A percentile compares a stretch with the other conserved stretches of the same genome.
phyloP scores from a whole-genome alignment of 192 early-diverging fungal genomes.

The Linnemannia hyalina region DNA sequence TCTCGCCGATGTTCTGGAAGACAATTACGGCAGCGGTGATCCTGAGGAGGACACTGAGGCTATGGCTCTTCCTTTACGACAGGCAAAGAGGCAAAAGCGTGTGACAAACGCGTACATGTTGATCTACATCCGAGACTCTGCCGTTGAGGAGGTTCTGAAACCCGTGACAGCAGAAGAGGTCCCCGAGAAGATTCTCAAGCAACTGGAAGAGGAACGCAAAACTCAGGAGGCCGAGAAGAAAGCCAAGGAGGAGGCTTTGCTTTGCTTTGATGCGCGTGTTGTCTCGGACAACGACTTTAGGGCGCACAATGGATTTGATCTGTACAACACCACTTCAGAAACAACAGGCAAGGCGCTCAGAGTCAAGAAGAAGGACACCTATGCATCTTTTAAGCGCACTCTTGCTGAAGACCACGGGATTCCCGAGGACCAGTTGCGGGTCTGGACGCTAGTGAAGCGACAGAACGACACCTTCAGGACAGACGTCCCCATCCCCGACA shows the following conservation, averaged over 20 bases:
- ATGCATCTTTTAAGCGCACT: slow-evolving; percentile 62
- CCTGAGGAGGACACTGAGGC: slow-evolving; percentile 32
- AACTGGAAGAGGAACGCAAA: slow-evolving; percentile 74
- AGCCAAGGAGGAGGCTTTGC: slow-evolving; percentile 77
- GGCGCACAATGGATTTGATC: slow-evolving; percentile 86
- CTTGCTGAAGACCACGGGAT: slow-evolving; percentile 61
- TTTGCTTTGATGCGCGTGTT: slow-evolving; percentile 72
- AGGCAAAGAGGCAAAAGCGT: slow-evolving; percentile 67
- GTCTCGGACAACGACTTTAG: slow-evolving; percentile 73
- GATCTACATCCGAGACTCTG: slow-evolving; percentile 89
- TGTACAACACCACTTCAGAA: slow-evolving; percentile 76
- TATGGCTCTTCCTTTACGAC: slow-evolving; percentile 56
- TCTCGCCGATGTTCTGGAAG: slow-evolving; percentile 86
- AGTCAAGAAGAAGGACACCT: slow-evolving; percentile 66
- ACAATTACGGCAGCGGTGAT: slow-evolving; percentile 90
- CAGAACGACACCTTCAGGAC: slow-evolving; percentile 92
- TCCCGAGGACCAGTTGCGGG: slow-evolving; percentile 66
- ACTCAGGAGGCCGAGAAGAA: slow-evolving; percentile 67
- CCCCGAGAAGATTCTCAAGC: slow-evolving; percentile 79
- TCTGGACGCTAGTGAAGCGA: slow-evolving; percentile 90
- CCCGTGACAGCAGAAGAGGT: slow-evolving; percentile 77
- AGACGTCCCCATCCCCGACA: slow-evolving; percentile 72
- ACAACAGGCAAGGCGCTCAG: slow-evolving; percentile 45
- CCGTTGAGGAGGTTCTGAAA: slow-evolving; percentile 75
- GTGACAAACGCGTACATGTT: slow-evolving; percentile 99